Conservation (phyloP, 495 filamentous ascomycete species). For the Tuber calosporum region DNA sequence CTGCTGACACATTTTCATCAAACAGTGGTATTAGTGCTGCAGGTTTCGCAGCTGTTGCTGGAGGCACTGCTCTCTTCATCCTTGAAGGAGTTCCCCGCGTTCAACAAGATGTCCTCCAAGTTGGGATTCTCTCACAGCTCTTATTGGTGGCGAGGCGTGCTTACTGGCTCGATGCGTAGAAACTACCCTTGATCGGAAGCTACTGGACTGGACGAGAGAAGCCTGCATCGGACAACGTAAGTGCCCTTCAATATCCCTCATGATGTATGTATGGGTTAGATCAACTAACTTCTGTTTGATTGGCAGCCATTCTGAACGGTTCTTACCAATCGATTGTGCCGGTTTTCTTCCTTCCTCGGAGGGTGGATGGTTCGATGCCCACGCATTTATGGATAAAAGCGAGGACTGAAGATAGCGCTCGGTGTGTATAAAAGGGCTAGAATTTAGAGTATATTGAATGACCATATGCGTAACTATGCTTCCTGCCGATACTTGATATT, state of each 20-base stretch:
- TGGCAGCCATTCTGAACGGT: conserved; percentile 22
- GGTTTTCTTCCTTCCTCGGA: background rate
- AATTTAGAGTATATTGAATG: conserved; percentile 9
- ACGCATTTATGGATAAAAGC: background rate
- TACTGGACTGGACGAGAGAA: conserved; percentile 34
- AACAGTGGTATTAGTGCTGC: conserved; percentile 29
- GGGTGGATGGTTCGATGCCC: conserved; percentile 3
- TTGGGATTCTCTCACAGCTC: conserved; percentile 1
- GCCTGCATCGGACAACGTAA: conserved; percentile 39
- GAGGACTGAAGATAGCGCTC: background rate
- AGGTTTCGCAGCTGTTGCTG: conserved; percentile 35
- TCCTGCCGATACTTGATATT: background rate
- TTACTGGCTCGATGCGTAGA: conserved; percentile 16
- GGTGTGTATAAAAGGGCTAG: conserved; percentile 4
- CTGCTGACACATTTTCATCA: conserved; percentile 12
- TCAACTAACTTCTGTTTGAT: background rate
- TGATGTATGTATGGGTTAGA: background rate
- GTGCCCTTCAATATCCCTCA: background rate
- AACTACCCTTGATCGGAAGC: conserved; percentile 34
- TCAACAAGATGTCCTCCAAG: conserved; percentile 35
- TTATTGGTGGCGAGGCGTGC: background rate
- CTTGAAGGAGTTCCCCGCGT: conserved; percentile 41
- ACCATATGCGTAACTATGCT: background rate
- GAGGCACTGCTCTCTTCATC: conserved; percentile 29
- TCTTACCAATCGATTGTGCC: background rate